phyloP scores from a whole-genome alignment of 2,329 filamentous ascomycete species.

The Xylariaceae sp. region DNA sequence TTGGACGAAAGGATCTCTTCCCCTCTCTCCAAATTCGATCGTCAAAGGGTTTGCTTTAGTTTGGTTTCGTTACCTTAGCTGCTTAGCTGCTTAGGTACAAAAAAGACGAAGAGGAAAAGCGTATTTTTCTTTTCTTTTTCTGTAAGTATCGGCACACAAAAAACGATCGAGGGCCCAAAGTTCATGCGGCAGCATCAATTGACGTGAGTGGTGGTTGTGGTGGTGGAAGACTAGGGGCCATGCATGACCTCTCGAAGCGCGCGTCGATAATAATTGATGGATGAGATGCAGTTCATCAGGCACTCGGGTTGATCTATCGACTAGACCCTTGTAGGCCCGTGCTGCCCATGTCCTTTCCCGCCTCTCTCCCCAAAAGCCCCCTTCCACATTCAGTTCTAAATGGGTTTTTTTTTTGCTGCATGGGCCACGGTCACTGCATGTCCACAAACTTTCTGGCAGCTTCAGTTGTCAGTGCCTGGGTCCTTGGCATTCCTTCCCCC shows the following conservation, averaged over 20 bases:
- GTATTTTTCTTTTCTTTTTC: slow-evolving; percentile 6
- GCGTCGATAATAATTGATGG: neutral
- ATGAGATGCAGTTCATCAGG: neutral
- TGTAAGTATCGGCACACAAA: slow-evolving; percentile 4
- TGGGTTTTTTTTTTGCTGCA: neutral
- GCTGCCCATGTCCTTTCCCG: neutral
- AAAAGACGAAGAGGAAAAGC: slow-evolving; percentile 7
- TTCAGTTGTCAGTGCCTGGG: neutral
- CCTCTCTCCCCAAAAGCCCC: neutral
- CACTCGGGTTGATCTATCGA: neutral
- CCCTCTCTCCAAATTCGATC: neutral
- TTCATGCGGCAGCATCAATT: slow-evolving; percentile 17
- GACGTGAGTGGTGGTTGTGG: neutral
- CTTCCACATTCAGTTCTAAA: neutral
- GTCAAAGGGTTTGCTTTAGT: neutral
- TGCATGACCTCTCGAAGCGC: neutral
- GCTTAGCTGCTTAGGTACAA: neutral
- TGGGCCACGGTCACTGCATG: neutral
- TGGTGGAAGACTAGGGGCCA: neutral
- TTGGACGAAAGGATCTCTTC: slow-evolving; percentile 14
- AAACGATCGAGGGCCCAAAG: slow-evolving; percentile 20
- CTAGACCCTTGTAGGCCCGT: neutral
- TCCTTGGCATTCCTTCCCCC: neutral
- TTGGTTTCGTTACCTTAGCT: too few relatives aligned
- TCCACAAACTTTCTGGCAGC: too few relatives aligned